A percentile compares a stretch with the other conserved stretches of the same genome.
Evolutionary conservation across 2,329 filamentous ascomycete species (phyloP).

Genomic region (Fusarium sp.): DNA sequence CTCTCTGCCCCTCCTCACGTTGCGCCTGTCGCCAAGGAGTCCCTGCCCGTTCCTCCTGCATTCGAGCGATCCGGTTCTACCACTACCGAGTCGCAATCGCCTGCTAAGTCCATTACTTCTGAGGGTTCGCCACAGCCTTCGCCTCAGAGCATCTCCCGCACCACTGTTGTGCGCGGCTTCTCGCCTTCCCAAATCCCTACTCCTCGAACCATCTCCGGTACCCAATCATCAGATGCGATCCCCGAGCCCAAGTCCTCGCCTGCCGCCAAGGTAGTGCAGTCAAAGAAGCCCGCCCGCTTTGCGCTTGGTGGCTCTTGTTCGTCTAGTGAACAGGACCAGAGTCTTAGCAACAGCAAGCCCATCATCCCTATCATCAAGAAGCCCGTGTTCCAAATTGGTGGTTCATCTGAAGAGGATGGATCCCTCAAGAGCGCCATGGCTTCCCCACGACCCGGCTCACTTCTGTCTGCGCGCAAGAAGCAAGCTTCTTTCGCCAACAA

Average conservation of each 20-base stretch:
- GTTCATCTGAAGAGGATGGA: slow-evolving; percentile 80
- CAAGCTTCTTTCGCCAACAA: slow-evolving; percentile 84
- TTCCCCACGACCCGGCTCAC: slow-evolving; percentile 56
- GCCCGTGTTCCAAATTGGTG: slow-evolving; percentile 64
- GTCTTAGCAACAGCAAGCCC: slow-evolving; percentile 57
- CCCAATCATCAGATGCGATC: slow-evolving; percentile 67
- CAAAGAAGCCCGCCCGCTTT: slow-evolving; percentile 73
- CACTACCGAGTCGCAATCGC: slow-evolving; percentile 57
- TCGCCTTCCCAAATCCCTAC: slow-evolving; percentile 76
- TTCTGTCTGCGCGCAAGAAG: slow-evolving; percentile 71
- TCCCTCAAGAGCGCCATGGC: slow-evolving; percentile 71
- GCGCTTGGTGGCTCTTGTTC: slow-evolving; percentile 84
- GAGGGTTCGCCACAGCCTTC: slow-evolving; percentile 46
- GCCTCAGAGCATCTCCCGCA: slow-evolving; percentile 46
- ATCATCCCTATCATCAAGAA: slow-evolving; percentile 48
- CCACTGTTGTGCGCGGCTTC: slow-evolving; percentile 82
- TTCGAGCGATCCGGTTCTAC: slow-evolving; percentile 58
- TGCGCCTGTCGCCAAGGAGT: slow-evolving; percentile 56
- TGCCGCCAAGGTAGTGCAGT: slow-evolving; percentile 73
- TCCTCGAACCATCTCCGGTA: slow-evolving; percentile 58
- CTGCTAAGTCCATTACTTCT: slow-evolving; percentile 66
- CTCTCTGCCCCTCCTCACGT: slow-evolving; percentile 56
- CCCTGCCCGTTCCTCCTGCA: slow-evolving; percentile 45
- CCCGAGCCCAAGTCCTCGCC: slow-evolving; percentile 69
- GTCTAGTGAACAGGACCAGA: slow-evolving; percentile 68